These are phyloP conservation scores for Jacaranda copaia DNA, from an alignment of 257 asterid genomes.

Conservation along the genomic window DNA sequence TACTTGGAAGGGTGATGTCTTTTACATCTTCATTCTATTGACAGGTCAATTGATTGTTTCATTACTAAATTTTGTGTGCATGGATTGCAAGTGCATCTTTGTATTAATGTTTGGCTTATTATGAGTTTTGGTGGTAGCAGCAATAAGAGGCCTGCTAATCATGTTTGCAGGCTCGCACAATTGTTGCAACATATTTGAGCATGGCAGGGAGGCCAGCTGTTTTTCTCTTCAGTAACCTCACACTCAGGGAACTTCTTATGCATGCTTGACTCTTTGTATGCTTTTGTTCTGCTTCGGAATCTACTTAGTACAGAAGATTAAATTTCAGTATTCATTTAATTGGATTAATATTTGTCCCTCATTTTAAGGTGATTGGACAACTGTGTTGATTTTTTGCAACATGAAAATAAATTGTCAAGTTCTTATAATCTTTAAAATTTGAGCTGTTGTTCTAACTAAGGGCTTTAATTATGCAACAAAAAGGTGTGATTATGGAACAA, in stretches of 20 bases:
- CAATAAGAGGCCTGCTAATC: slow-evolving; percentile 20
- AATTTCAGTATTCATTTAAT: not conserved
- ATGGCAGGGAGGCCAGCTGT: slow-evolving; percentile 98
- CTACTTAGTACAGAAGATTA: not conserved
- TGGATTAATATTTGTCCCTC: too few species aligned
- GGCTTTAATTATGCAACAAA: slow-evolving; percentile 38
- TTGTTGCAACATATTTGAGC: slow-evolving; percentile 97
- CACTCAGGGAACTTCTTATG: slow-evolving; percentile 95
- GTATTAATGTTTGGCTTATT: not conserved
- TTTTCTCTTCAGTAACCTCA: slow-evolving; percentile 88
- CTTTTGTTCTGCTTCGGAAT: slow-evolving; percentile 29
- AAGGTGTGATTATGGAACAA: slow-evolving; percentile 44
- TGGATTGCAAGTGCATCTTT: not conserved
- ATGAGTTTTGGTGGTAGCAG: slow-evolving; percentile 21
- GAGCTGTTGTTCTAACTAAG: slow-evolving; percentile 33
- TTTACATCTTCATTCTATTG: slow-evolving; percentile 15
- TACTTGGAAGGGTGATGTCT: slow-evolving; percentile 79
- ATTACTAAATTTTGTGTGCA: not conserved
- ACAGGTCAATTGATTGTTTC: slow-evolving; percentile 10
- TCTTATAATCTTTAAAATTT: slow-evolving; percentile 23
- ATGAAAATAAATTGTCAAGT: not conserved
- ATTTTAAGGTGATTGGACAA: too few species aligned
- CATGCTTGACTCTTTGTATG: slow-evolving; percentile 98
- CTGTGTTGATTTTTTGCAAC: not conserved
- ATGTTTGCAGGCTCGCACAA: slow-evolving; percentile 86